These are phyloP conservation scores for Eucalyptus caleyi DNA, from an alignment of 345 rosid species.

Conservation along the genomic window DNA sequence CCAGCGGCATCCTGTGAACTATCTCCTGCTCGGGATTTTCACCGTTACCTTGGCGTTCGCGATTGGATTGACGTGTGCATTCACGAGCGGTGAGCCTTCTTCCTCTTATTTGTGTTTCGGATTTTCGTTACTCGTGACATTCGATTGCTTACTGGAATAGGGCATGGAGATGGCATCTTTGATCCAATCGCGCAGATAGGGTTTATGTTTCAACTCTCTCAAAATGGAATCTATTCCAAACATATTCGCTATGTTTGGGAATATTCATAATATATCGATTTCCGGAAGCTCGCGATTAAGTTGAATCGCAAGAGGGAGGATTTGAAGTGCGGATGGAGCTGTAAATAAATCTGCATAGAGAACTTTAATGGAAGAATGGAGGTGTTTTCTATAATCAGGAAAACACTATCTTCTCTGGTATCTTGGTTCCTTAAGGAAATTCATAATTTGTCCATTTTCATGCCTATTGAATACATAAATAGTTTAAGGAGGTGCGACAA, in stretches of 20 bases:
- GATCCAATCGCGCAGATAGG: not conserved
- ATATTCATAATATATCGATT: not conserved
- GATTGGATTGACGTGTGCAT: constrained; percentile 84
- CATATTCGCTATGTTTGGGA: not conserved
- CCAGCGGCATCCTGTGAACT: constrained; percentile 87
- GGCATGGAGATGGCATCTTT: not conserved
- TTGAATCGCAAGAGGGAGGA: not conserved
- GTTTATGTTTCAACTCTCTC: not conserved
- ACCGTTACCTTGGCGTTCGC: constrained; percentile 64
- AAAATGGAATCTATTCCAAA: too few species aligned
- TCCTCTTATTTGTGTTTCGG: not conserved
- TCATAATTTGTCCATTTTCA: not conserved
- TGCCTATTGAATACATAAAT: not conserved
- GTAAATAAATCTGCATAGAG: not conserved
- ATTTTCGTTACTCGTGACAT: not conserved
- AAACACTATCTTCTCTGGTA: not conserved
- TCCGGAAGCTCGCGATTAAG: not conserved
- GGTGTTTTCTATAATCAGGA: not conserved
- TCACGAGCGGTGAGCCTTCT: constrained; percentile 28
- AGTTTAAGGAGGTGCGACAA: not conserved
- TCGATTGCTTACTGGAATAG: not conserved
- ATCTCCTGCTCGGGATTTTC: constrained; percentile 64
- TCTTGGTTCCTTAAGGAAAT: not conserved
- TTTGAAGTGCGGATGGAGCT: not conserved
- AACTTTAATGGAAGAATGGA: not conserved